Evolutionary conservation across 306 rosid species (phyloP).

Genomic region (Pyrus pyrifolia): DNA sequence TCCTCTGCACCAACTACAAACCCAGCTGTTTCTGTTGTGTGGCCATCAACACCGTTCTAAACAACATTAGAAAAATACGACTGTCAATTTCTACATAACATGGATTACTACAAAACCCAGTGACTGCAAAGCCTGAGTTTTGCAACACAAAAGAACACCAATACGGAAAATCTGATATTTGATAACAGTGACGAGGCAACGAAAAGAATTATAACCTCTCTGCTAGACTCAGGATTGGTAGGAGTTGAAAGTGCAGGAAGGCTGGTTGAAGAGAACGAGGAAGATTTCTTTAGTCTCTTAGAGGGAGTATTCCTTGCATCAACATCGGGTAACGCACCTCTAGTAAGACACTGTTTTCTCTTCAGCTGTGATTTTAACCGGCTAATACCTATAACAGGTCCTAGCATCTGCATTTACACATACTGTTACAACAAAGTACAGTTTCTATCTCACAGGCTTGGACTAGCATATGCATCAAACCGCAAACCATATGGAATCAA

Average conservation of each 20-base stretch:
- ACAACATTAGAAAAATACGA: background rate
- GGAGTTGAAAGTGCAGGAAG: conserved; percentile 20
- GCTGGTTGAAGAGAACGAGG: conserved; percentile 26
- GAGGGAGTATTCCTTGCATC: conserved; percentile 25
- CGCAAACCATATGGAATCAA: background rate
- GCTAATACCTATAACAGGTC: conserved; percentile 41
- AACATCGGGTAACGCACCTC: conserved; percentile 13
- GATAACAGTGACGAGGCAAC: background rate
- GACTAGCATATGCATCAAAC: background rate
- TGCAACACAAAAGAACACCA: background rate
- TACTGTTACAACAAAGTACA: background rate
- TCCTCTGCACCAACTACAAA: conserved; percentile 2
- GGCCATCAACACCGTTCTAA: background rate
- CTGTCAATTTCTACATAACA: background rate
- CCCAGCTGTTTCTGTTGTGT: background rate
- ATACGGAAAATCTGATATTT: background rate
- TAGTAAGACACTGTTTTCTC: conserved; percentile 24
- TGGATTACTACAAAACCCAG: background rate
- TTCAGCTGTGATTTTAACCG: conserved; percentile 36
- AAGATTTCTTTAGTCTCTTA: conserved; percentile 41
- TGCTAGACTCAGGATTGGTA: conserved; percentile 22
- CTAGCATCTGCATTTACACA: conserved; percentile 54
- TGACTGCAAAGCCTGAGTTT: background rate
- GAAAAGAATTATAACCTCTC: conserved; percentile 18
- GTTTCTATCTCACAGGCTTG: background rate